Percentiles rank a stretch among this genome's conserved stretches.
phyloP scores from a whole-genome alignment of 305 asterid species.

The Fraxinus sp. region DNA sequence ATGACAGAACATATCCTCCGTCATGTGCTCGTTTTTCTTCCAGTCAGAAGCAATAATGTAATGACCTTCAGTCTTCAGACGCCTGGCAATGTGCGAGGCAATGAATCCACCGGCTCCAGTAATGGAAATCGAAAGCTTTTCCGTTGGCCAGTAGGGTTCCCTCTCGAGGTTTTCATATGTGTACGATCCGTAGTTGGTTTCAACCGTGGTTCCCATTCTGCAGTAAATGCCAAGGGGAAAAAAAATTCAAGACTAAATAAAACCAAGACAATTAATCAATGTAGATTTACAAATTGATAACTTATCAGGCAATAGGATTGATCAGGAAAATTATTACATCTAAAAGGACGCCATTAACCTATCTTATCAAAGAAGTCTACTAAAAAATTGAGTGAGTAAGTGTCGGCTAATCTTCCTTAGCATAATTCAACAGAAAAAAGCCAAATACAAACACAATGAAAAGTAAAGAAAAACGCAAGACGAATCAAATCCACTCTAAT shows the following conservation, averaged over 20 bases:
- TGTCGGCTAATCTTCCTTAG: background rate
- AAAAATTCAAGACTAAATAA: background rate
- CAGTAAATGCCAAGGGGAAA: background rate
- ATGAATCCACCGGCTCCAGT: conserved; percentile 88
- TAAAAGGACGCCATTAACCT: background rate
- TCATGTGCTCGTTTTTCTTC: conserved; percentile 96
- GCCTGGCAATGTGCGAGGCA: conserved; percentile 84
- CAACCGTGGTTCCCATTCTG: conserved; percentile 63
- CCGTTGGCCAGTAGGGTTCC: conserved; percentile 81
- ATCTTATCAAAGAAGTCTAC: background rate
- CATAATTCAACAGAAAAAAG: background rate
- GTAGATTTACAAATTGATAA: background rate
- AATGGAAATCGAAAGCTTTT: conserved; percentile 67
- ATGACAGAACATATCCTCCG: conserved; percentile 90
- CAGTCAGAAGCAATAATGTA: conserved; percentile 89
- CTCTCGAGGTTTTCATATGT: conserved; percentile 72
- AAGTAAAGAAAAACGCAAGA: background rate
- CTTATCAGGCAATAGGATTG: background rate
- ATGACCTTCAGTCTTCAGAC: conserved; percentile 82
- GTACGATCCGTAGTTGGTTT: conserved; percentile 51
- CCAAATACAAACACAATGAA: background rate
- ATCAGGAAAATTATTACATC: background rate
- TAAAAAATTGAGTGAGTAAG: background rate
- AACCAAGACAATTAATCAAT: background rate
- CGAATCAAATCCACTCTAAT: background rate